Base-by-base conservation (phyloP, 2,329 filamentous ascomycete species). In the Paraconiothyrium brasiliense region DNA sequence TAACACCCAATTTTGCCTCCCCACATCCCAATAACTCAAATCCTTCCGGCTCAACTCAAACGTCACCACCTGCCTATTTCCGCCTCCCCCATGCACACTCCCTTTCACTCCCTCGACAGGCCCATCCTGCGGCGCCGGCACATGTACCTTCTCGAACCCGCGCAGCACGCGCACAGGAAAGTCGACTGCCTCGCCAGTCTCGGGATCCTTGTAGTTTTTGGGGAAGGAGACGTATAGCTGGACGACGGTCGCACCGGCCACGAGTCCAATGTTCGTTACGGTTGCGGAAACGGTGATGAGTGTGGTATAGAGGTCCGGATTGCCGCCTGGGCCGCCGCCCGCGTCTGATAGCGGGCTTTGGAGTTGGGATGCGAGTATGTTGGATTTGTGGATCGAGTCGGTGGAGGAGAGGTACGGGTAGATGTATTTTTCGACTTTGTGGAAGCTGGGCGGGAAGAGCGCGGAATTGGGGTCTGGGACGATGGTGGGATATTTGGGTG, bases 301-400 rank as follows among this genome's bases (percentile, higher is more conserved):
- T 0, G 80, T 79, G 48, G 85, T 85, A 82, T 86, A 92, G 20
- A 91, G 82, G 60, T 88, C 86, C 1, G 89, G 89, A 61, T 92
- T 90, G 1, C 89, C 89, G 59, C 89, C 88, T 61, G 89, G 85
- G 8, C 84, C 90, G 43, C 91, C 91, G 39, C 91, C 90, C 0
- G 90, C 90, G 0, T 81, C 82, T n/a, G 89, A 92, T 8, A 71
- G 72, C 1, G 72, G 20, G 76, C 76, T 67, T 84, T 79, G 78
- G 87, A 92, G 32, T 84, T 88, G 1, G 80, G 80, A 1, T 84
- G 89, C 69, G 86, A 90, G 27, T 75, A 79, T 65, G 67, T 71
- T 9, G 70, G 81, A 9, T 76, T 76, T 63, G n/a, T 80, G 76
- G 22, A 84, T 80, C 27, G 85, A 84, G 14, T 85, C 81, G 10